These are phyloP conservation scores for Nitzschia inconspicua DNA, from an alignment of 108 stramenopile species.

Conservation along the genomic window DNA sequence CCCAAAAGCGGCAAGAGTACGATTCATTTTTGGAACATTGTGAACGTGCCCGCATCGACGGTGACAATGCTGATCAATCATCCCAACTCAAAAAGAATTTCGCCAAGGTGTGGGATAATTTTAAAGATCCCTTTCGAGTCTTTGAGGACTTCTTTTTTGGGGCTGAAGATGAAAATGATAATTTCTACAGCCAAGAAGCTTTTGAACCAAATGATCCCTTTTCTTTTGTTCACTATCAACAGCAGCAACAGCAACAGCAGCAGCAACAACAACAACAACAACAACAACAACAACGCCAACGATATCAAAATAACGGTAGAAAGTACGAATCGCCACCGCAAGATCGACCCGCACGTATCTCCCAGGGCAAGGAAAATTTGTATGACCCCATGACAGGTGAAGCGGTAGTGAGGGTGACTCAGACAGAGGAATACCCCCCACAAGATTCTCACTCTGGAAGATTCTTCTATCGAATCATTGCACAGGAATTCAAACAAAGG, in stretches of 20 bases:
- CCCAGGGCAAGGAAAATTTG: conserved; percentile 14
- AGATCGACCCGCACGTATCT: conserved; percentile 7
- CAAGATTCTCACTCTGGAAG: background rate
- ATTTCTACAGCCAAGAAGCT: background rate
- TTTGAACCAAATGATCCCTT: conserved; percentile 6
- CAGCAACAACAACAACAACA: conserved; percentile 6
- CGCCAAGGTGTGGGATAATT: conserved; percentile 4
- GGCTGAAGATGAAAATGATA: conserved; percentile 13
- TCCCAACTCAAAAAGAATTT: conserved; percentile 12
- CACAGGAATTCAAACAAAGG: conserved; percentile 52
- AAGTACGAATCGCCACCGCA: background rate
- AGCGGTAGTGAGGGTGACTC: conserved; percentile 27
- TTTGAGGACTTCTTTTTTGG: conserved; percentile 78
- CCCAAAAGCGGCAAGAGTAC: conserved; percentile 47
- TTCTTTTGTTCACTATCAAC: conserved; percentile 1
- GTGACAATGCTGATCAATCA: conserved; percentile 36
- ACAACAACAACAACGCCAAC: conserved; percentile 8
- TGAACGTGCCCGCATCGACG: conserved; percentile 28
- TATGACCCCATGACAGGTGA: conserved; percentile 23
- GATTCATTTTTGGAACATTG: conserved; percentile 48
- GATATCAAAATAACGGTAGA: background rate
- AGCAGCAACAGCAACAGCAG: conserved; percentile 9
- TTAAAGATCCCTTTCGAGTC: conserved; percentile 53
- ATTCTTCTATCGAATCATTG: conserved; percentile 34
- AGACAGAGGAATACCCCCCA: conserved; percentile 44